A percentile compares a stretch with the other conserved stretches of the same genome.
Evolutionary conservation across 2,329 filamentous ascomycete species (phyloP).

Genomic region (Metarhizium brunneum): DNA sequence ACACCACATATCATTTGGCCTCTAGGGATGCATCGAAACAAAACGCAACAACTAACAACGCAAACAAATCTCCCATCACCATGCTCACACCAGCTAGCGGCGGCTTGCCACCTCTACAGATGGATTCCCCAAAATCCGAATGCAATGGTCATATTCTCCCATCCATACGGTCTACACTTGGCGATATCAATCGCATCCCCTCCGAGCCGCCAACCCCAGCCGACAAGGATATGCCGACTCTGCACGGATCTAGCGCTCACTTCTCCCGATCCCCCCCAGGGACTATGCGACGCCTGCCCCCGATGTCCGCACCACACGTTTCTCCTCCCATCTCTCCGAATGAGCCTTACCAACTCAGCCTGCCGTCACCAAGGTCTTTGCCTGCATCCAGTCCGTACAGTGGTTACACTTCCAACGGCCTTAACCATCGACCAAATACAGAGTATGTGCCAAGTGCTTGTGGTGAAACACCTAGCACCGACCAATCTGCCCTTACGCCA

Average conservation of each 20-base stretch:
- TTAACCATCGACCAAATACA: constrained; percentile 24
- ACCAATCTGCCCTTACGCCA: constrained; percentile 34
- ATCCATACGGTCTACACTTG: constrained; percentile 28
- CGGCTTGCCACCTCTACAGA: constrained; percentile 27
- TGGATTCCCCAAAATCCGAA: constrained; percentile 26
- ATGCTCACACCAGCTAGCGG: constrained; percentile 17
- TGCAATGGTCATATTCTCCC: constrained; percentile 26
- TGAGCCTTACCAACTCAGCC: constrained; percentile 33
- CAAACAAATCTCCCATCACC: constrained; percentile 14
- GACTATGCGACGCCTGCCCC: constrained; percentile 20
- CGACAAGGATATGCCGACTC: constrained; percentile 21
- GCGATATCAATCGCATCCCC: constrained; percentile 22
- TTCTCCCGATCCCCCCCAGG: constrained; percentile 27
- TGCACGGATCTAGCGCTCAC: constrained; percentile 13
- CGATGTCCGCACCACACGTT: constrained; percentile 18
- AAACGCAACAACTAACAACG: constrained; percentile 8
- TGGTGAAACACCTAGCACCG: constrained; percentile 36
- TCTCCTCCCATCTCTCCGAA: constrained; percentile 43
- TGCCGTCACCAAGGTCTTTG: constrained; percentile 37
- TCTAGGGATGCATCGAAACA: constrained; percentile 3
- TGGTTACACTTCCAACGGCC: constrained; percentile 22
- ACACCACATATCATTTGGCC: constrained; percentile 3
- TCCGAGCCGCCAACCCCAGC: constrained; percentile 19
- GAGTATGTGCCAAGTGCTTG: constrained; percentile 36
- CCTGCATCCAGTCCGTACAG: constrained; percentile 29